Percentiles rank a stretch among this genome's conserved stretches.
Conservation (phyloP, 768 basidiomycete genomes). For the Mrakia hoshinonis region DNA sequence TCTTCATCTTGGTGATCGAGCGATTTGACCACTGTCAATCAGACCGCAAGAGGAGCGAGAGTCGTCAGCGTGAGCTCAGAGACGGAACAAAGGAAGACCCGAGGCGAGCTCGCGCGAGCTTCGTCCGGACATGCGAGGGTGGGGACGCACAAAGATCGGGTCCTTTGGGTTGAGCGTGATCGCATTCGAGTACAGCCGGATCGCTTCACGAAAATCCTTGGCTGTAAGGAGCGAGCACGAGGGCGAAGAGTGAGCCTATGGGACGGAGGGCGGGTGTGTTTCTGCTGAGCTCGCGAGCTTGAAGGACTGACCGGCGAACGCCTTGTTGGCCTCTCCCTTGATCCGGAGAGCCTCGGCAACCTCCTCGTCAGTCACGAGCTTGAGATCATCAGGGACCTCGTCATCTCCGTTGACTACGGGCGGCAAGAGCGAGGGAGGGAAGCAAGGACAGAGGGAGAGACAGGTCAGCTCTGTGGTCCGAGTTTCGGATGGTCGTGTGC, state of each 20-base stretch:
- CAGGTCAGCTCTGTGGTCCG: neutral
- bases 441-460: neutral
- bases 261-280: neutral
- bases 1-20: conserved; percentile 80
- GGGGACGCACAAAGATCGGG: conserved; percentile 57
- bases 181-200: conserved; percentile 69
- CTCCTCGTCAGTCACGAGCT: conserved; percentile 58
- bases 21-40: conserved; percentile 29
- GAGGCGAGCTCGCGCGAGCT: neutral
- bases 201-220: conserved; percentile 68
- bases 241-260: neutral
- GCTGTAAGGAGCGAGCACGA: conserved; percentile 40
- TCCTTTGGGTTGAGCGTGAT: conserved; percentile 82
- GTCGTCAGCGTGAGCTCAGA: neutral
- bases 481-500: neutral
- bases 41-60: neutral
- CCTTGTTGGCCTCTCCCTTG: conserved; percentile 80
- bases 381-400: conserved; percentile 26
- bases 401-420: conserved; percentile 26
- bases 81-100: neutral
- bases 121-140: neutral
- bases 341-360: conserved; percentile 58
- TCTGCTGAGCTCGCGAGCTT: neutral
- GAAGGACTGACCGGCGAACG: conserved; percentile 48
- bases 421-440: neutral